Base-by-base conservation (phyloP, 306 rosid genomes). In the Pueraria montana region DNA sequence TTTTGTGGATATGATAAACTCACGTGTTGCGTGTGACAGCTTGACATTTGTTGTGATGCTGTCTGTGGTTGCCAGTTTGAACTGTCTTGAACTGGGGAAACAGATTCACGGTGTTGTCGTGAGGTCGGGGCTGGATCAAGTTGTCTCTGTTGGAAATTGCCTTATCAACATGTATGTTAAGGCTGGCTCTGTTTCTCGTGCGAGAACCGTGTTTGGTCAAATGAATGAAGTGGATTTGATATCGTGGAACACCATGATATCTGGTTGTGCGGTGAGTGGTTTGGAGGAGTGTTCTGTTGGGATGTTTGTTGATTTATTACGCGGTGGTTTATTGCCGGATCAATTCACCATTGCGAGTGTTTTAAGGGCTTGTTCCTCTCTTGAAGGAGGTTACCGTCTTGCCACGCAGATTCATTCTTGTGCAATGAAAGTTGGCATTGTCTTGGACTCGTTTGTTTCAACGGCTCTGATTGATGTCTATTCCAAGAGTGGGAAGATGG, bases 171-270 rank as follows among this genome's bases (percentile, higher is more conserved):
- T 92, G 96, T 94, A 92, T 64, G 82, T 88, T 10, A 90, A 90
- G 94, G 86, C 79, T 8, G 88, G 87, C 72, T 87, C 82, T 79
- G 72, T 88, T 64, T 36, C 62, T 65, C 79, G 58, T 69, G 94
- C 93, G 0, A 83, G 80, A 46, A 38, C 38, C 59, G 68, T 91
- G 78, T 94, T 94, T 70, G 52, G 85, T 83, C 66, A 68, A 74
- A 88, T 93, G 90, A 79, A 79, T 52, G 89, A 85, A 59, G 71
- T 77, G 87, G 98, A 94, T 87, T 84, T 94, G 58, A 85, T 94
- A 81, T 90, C 96, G 5, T 94, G 96, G 97, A 94, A 94, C 89
- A 89, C 98, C 0, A 65, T 94, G 88, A 91, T 91, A 82, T 91
- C 96, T 20, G 91, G 90, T 87, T 91, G 88, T 82, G 83, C 88